phyloP scores from a whole-genome alignment of 139 green algal genomes.

The Micromonas commoda region DNA sequence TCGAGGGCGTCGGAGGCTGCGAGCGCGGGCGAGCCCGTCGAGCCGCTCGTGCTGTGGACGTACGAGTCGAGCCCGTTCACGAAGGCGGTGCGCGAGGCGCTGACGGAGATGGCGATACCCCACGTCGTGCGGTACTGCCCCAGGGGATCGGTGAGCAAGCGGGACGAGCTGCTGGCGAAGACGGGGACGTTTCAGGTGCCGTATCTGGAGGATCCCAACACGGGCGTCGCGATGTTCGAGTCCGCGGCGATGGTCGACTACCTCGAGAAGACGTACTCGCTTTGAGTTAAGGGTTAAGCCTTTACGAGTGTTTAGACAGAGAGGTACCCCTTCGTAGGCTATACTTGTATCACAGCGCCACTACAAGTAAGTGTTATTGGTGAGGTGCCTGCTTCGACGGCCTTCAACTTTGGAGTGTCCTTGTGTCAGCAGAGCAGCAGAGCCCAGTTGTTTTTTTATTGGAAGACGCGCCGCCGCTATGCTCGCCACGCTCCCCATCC shows the following conservation, averaged over 20 bases:
- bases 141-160: conserved; percentile 68
- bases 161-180: conserved; percentile 61
- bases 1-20: conserved; percentile 8
- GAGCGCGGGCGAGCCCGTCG: conserved; percentile 22
- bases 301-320: too few species aligned
- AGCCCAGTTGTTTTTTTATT: too few species aligned
- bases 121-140: conserved; percentile 47
- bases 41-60: conserved; percentile 43
- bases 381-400: too few species aligned
- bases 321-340: too few species aligned
- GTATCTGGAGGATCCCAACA: conserved; percentile 69
- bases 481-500: too few species aligned
- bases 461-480: too few species aligned
- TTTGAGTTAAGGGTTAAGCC: not conserved
- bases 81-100: conserved; percentile 51
- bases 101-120: conserved; percentile 73
- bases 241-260: conserved; percentile 59
- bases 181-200: conserved; percentile 33
- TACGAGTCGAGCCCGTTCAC: conserved; percentile 74
- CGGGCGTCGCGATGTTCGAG: conserved; percentile 80
- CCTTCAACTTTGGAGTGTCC: too few species aligned
- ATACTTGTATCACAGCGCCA: too few species aligned
- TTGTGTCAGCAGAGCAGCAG: too few species aligned
- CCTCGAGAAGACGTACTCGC: conserved; percentile 26
- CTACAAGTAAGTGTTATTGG: too few species aligned